phyloP scores from a whole-genome alignment of 163 green algal species.

The Chloroidium sp. region DNA sequence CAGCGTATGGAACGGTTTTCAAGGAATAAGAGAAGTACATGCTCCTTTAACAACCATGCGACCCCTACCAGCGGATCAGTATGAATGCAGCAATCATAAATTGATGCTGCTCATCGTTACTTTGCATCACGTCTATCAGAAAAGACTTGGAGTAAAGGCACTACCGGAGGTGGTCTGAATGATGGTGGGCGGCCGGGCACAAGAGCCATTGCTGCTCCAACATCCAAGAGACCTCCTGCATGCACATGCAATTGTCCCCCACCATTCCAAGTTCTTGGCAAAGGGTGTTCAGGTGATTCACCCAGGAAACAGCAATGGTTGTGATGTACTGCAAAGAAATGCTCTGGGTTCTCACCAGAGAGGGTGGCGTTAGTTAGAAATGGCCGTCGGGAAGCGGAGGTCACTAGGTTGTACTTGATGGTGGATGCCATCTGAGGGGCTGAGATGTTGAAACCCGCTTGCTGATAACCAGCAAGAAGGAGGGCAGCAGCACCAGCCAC shows the following conservation, averaged over 20 bases:
- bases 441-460: constrained; percentile 8
- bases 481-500: constrained; percentile 47
- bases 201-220: constrained; percentile 5
- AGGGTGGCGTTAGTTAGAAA: neutral
- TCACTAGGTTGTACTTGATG: neutral
- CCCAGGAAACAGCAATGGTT: neutral
- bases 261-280: neutral
- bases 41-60: too few species aligned
- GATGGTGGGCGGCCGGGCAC: neutral
- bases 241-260: constrained; percentile 1
- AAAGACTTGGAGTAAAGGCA: too few species aligned
- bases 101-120: too few species aligned
- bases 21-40: too few species aligned
- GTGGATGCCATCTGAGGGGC: neutral
- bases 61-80: too few species aligned
- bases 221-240: constrained; percentile 11
- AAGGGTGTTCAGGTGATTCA: neutral
- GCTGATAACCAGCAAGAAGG: constrained; percentile 14
- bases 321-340: neutral
- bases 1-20: too few species aligned
- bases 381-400: neutral
- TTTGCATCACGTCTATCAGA: too few species aligned
- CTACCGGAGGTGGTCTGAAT: too few species aligned
- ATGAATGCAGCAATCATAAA: too few species aligned
- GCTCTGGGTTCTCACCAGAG: neutral